Base-by-base conservation (phyloP, 352 stramenopile genomes). In the Phytopythium aichiense region DNA sequence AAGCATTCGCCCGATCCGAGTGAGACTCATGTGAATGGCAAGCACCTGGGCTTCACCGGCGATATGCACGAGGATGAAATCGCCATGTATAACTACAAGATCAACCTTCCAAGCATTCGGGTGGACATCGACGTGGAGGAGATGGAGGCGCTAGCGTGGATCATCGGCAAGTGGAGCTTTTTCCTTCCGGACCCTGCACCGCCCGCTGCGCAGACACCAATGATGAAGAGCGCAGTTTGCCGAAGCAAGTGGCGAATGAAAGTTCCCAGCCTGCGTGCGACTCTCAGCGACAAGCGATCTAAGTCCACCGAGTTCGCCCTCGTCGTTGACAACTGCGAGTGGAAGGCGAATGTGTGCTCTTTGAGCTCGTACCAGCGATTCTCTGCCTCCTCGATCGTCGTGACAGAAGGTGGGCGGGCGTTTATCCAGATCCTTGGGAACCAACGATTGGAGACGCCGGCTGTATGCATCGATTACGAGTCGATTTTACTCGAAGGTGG, bases 91-190 rank as follows among this genome's bases (percentile, higher is more conserved):
- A 79, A 67, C 16, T 91, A 89, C 61, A 74, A 79, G 58, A 53
- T 82, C 50, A 64, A 56, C 35, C 49, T 94, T 23, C 76, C 84
- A 20, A 52, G 59, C 22, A 67, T 92, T 62, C 68, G 48, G 4
- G 52, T 91, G 31, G 68, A 91, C 49, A 74, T 82, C 61, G 72
- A 64, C 38, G 42, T 89, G 15, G 35, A 72, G 28, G 81, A 94
- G 57, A 62, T 94, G 45, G 85, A 94, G 65, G 67, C 71, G 46
- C 23, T 94, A 18, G 66, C 71, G 12, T 94, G 85, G 85, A 48
- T 84, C 12, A 46, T 88, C 52, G 85, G 85, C 9, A 94, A 94
- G 51, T 94, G 85, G 85, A 77, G 72, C 2, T 94, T 88, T 43
- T 91, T 92, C 59, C 49, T 91, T 25, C 83, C 81, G 5, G 68